Base-by-base conservation (phyloP, 352 stramenopile genomes). In the Globisporangium megalacanthum region DNA sequence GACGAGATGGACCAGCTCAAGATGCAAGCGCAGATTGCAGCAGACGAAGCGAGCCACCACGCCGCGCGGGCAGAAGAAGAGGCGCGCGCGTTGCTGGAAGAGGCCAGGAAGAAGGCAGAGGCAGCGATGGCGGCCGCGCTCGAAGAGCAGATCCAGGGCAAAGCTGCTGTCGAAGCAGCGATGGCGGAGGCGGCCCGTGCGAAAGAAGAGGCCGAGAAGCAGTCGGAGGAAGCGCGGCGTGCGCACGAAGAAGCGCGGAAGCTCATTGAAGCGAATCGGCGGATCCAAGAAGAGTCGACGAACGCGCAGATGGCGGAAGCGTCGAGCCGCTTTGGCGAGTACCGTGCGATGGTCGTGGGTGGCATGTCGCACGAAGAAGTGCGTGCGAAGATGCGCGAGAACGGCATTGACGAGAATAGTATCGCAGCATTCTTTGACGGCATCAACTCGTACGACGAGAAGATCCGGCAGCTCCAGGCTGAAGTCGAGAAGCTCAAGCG, bases 1-100 rank as follows among this genome's bases (percentile, higher is more conserved):
- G 83, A 94, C 64, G 77, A 89, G 62, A 91, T 94, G 79, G 68
- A 79, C 19, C 88, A 92, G 54, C 86, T 94, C 51, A 85, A 94
- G 68, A 70, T 74, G 4, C 82, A 92, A 48, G 83, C 84, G 54
- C 82, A 92, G 58, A 81, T 88, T 69, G 84, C 79, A 29, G 84
- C 82, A 42, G 82, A 94, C 70, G 78, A 91, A 73, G 84, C 84
- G 20, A 88, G 69, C 48, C 70, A 83, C 19, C 79, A 89, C 31
- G 84, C 84, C 57, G 69, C 65, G 42, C 68, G 72, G 20, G 82
- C 82, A 8, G 79, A 94, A 49, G 81, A 92, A 66, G 82, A 94
- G 66, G 84, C 84, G 7, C 67, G 84, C 44, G 77, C 75, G 60
- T 44, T 92, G 44, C 64, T 94, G 35, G 82, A 89, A 58, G 77